A percentile compares a stretch with the other conserved stretches of the same genome.
These are phyloP conservation scores for Moricandia arvensis DNA, from an alignment of 345 rosid species.

Conservation along the genomic window DNA sequence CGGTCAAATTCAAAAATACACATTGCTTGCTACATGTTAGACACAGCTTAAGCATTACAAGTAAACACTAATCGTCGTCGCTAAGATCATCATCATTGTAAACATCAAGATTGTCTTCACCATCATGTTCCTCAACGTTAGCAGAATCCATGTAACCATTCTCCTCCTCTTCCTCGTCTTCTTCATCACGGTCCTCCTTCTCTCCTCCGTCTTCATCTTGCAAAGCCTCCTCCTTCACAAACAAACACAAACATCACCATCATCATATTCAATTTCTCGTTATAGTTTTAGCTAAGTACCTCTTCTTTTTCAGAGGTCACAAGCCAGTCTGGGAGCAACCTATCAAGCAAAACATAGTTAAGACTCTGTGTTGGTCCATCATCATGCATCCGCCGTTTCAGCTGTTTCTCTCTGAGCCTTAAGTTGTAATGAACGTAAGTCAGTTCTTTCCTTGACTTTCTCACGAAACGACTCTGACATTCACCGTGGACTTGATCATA, in stretches of 20 bases:
- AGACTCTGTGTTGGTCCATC: conserved; percentile 37
- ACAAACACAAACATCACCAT: not conserved
- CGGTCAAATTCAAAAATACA: not conserved
- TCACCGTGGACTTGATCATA: conserved; percentile 57
- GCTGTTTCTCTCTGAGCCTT: conserved; percentile 57
- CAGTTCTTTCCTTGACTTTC: conserved; percentile 58
- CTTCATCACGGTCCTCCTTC: conserved; percentile 28
- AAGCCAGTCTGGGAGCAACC: conserved; percentile 64
- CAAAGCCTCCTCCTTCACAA: conserved; percentile 33
- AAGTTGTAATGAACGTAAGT: conserved; percentile 75
- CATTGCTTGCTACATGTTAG: conserved; percentile 4
- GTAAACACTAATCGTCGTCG: conserved; percentile 27
- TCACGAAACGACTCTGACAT: conserved; percentile 53
- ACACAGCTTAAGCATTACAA: not conserved
- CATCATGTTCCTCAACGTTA: conserved; percentile 21
- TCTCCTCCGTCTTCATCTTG: conserved; percentile 23
- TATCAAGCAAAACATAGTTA: conserved; percentile 53
- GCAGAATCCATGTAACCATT: conserved; percentile 2
- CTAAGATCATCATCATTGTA: conserved; percentile 47
- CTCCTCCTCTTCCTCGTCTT: conserved; percentile 13
- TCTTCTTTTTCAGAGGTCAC: conserved; percentile 55
- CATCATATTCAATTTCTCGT: not conserved
- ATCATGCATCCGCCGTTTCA: conserved; percentile 43
- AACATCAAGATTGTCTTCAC: conserved; percentile 38
- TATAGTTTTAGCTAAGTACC: conserved; percentile 38